Evolutionary conservation across 768 basidiomycete genomes (phyloP), one percentile per base, ranked within the genome.

Genomic region (Russula olivacea): DNA sequence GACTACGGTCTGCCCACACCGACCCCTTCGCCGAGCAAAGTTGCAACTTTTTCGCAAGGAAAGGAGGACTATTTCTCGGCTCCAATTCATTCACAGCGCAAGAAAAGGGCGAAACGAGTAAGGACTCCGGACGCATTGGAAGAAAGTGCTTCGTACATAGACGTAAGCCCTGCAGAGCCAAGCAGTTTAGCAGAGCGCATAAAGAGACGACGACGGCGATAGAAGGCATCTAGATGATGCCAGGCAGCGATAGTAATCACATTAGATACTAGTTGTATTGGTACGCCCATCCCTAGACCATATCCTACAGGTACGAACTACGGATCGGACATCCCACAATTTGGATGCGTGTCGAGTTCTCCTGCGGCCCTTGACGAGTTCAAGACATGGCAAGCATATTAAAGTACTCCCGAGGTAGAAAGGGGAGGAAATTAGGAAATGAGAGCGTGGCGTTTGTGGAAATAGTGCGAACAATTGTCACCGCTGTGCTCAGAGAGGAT

Each of bases 1-100:
- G 71, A 79, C 12, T 82, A 86, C 63, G 86, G 85, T n/a, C 69
- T 81, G 54, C 65, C 74, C 9, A 68, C 70, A 3, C 68, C 58
- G 74, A 21, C 45, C 65, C 17, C 61, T 65, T 43, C 58, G 40
- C 65, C 50, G 17, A 43, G 17, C 17, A 55, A 67, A 32, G 10
- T 17, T 32, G 21, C 48, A 14, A 23, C 64, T 19, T n/a, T 47
- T n/a, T 59, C 57, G 14, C 63, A 21, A 53, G 36, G 30, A 5
- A 23, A 57, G 17, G 40, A 54, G 0, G 61, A 59, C 36, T 45
- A 53, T 52, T n/a, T 49, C 52, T 55, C 50, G 1, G 23, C 57
- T 55, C 50, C 50, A 1, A 11, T 30, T 43, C 38, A 32, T 19
- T 51, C 63, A 19, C 14, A 54, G 28, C 53, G 63, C 23, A 64